Evolutionary conservation across 208 protist species (phyloP), one percentile per base, ranked within the genome.

Genomic region (Acanthamoeba castellanii): DNA sequence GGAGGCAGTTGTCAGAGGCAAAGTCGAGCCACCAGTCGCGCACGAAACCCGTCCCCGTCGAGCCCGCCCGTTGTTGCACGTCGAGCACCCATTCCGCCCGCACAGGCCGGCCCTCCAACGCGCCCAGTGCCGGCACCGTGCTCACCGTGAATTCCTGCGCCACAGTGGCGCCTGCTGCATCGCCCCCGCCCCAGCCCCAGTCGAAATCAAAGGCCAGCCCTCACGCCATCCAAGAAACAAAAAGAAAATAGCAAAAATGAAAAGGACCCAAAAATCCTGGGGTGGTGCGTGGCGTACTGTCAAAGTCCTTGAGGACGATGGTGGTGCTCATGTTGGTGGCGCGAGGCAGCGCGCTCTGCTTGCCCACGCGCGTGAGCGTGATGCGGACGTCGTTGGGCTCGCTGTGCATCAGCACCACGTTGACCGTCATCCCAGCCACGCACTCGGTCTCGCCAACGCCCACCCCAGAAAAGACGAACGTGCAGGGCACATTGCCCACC

Each of bases 51-150:
- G 78, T 4, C 78, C 78, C 22, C 50, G 78, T 11, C 8, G 7
- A 3, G 78, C 18, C 47, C 47, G 78, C 18, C 1, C 78, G 47
- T 1, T 45, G 3, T 3, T 42, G 37, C 3, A 42, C 52, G 4
- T 47, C 61, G 47, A 87, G 50, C 9, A 64, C n/a, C 78, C 78
- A 87, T 47, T 87, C 78, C 47, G 78, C 78, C 5, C 61, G 78
- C 27, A 47, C 78, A n/a, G 78, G 78, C 22, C 61, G 14, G 50
- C 78, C 78, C 27, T 25, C n/a, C 8, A 87, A 14, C 50, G 2
- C 47, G 30, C 18, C 78, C 27, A 87, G 78, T 1, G 8, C 27
- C 3, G 78, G 78, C 50, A 61, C 30, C 6, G 45, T 18, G 3
- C 6, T 11, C 47, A 87, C 61, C n/a, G 47, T 87, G 47, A 64